Percentiles rank a stretch among this genome's conserved stretches.
Evolutionary conservation across 176 grass and related monocot genomes (phyloP).

Genomic region (Pontederia paniculata): DNA sequence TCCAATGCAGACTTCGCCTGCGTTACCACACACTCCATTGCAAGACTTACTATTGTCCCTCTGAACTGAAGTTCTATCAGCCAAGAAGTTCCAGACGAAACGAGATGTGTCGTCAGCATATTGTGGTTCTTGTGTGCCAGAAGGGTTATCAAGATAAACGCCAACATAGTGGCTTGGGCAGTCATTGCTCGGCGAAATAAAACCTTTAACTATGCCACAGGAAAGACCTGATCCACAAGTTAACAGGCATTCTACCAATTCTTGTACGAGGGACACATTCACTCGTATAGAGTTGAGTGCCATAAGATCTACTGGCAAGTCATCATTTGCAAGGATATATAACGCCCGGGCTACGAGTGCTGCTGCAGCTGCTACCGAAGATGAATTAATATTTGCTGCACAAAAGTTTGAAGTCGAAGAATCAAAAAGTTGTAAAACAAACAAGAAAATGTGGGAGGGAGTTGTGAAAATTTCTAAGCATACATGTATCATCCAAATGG

Average conservation of each 20-base stretch:
- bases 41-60: constrained; percentile 39
- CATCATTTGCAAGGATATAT: constrained; percentile 63
- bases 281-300: constrained; percentile 76
- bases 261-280: constrained; percentile 72
- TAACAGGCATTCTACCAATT: constrained; percentile 62
- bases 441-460: neutral
- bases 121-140: constrained; percentile 36
- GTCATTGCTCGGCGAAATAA: constrained; percentile 52
- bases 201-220: constrained; percentile 52
- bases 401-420: constrained; percentile 35
- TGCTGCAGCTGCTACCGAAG: constrained; percentile 73
- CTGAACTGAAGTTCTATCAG: constrained; percentile 40
- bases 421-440: neutral
- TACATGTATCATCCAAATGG: constrained; percentile 65
- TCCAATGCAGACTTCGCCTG: constrained; percentile 50
- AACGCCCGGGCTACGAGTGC: constrained; percentile 60
- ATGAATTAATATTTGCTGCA: constrained; percentile 77
- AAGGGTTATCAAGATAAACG: constrained; percentile 60
- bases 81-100: constrained; percentile 93
- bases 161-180: constrained; percentile 94
- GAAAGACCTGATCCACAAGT: constrained; percentile 83
- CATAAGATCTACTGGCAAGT: constrained; percentile 54
- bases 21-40: constrained; percentile 46
- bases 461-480: constrained; percentile 19
- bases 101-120: constrained; percentile 86